phyloP scores from a whole-genome alignment of 768 basidiomycete species.

The Mrakia hoshinonis region DNA sequence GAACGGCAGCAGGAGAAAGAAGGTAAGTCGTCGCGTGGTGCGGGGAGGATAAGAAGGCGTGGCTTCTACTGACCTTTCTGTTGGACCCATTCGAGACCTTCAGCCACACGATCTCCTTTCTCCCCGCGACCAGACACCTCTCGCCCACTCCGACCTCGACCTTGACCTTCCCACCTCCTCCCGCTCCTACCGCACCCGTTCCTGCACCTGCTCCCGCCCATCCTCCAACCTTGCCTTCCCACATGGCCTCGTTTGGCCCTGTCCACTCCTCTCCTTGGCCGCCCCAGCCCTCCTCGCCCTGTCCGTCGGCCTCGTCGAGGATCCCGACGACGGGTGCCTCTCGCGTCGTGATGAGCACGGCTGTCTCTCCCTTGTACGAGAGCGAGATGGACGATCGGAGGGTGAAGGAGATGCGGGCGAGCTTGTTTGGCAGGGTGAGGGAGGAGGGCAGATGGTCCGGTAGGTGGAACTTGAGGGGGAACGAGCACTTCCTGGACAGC shows the following conservation, averaged over 20 bases:
- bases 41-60: neutral
- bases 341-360: neutral
- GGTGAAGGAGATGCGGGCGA: slow-evolving; percentile 5
- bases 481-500: neutral
- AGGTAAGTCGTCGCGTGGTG: neutral
- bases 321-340: neutral
- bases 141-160: neutral
- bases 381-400: slow-evolving; percentile 5
- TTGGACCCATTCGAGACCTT: neutral
- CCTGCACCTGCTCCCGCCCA: neutral
- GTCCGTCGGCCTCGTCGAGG: neutral
- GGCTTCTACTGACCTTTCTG: neutral
- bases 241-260: neutral
- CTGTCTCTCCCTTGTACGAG: neutral
- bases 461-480: neutral
- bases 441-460: neutral
- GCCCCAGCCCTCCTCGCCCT: neutral
- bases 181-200: too few species aligned
- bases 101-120: neutral
- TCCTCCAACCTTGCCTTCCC: slow-evolving; percentile 14
- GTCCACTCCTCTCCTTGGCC: slow-evolving; percentile 4
- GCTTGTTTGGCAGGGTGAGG: slow-evolving; percentile 8
- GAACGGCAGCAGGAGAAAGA: neutral
- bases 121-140: neutral
- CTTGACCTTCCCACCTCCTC: slow-evolving; percentile 5